These are phyloP conservation scores for Cucumis melo DNA, from an alignment of 306 rosid genomes.

Conservation along the genomic window DNA sequence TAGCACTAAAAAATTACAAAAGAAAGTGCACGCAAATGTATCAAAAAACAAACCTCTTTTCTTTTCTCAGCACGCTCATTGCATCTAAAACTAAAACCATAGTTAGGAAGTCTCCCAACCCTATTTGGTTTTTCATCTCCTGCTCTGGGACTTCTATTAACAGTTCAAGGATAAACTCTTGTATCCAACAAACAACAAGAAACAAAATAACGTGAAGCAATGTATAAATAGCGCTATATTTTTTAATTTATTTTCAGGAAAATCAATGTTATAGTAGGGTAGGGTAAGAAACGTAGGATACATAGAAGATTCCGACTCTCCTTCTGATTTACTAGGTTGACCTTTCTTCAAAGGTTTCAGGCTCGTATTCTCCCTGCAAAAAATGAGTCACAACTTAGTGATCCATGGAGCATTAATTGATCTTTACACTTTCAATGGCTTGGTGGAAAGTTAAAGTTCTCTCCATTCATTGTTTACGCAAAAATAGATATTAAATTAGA, in stretches of 20 bases:
- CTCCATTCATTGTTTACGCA: not conserved
- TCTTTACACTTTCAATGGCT: not conserved
- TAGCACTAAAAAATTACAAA: not conserved
- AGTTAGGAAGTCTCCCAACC: conserved; percentile 66
- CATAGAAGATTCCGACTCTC: conserved; percentile 48
- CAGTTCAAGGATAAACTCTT: conserved; percentile 32
- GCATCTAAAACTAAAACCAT: conserved; percentile 90
- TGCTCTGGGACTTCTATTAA: conserved; percentile 40
- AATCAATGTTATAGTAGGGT: not conserved
- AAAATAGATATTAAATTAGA: not conserved
- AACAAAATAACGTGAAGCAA: not conserved
- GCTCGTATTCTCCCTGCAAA: conserved; percentile 53
- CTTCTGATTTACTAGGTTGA: conserved; percentile 30
- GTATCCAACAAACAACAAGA: conserved; percentile 3
- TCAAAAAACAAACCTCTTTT: conserved; percentile 42
- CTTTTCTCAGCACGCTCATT: conserved; percentile 92
- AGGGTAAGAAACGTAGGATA: conserved; percentile 43
- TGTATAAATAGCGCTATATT: not conserved
- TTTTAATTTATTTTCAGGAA: not conserved
- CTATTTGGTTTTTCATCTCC: conserved; percentile 49
- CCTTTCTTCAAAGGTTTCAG: conserved; percentile 34
- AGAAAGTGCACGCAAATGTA: conserved; percentile 2
- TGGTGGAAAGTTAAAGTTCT: not conserved
- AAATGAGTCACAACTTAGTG: conserved; percentile 9
- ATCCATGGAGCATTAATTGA: conserved; percentile 7